Evolutionary conservation across 495 filamentous ascomycete species (phyloP), one percentile per base, ranked within the genome.

Genomic region (Aspergillus campestris): DNA sequence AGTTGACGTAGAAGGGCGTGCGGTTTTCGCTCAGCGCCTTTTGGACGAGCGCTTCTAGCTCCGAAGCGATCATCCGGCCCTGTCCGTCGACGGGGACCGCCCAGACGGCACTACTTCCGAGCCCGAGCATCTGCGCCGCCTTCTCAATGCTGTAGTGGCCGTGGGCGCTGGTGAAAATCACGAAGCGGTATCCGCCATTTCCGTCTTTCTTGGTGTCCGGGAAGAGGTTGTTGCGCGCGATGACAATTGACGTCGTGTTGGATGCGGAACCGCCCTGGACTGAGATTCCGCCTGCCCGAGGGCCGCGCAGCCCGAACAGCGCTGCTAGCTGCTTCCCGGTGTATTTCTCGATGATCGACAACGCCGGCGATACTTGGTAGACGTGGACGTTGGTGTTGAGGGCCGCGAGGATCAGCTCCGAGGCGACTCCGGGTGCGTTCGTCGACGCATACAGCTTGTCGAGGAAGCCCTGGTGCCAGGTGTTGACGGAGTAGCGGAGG

Each of bases 131-230:
- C 47, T 89, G 81, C 10, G 89, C 89, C 0, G 90, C 89, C 65
- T 96, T 95, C 59, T 94, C 87, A n/a, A 95, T 75, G 34, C 83
- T 89, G 69, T 95, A 97, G 70, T 96, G 91, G 1, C 89, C 89
- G 59, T 96, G 88, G 18, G 70, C 79, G 52, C 80, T 84, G 11
- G 90, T 94, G 73, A 96, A 95, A n/a, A 95, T 71, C 7, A 89
- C 78, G 50, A 95, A 89, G 6, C 67, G 60, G 51, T 77, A 73
- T 7, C 56, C 55, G 7, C 61, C 73, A 57, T 87, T 86, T 12
- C 92, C 91, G 5, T 78, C 57, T 8, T 62, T 70, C 61, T 94
- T 94, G 32, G 82, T 85, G 14, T 66, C 67, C 0, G 90, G 90
- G 61, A 77, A 92, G 2, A 95, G 71, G 6, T 77, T 83, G 69